Evolutionary conservation across 2,329 filamentous ascomycete genomes (phyloP).

Genomic region (Leptographium flavum): DNA sequence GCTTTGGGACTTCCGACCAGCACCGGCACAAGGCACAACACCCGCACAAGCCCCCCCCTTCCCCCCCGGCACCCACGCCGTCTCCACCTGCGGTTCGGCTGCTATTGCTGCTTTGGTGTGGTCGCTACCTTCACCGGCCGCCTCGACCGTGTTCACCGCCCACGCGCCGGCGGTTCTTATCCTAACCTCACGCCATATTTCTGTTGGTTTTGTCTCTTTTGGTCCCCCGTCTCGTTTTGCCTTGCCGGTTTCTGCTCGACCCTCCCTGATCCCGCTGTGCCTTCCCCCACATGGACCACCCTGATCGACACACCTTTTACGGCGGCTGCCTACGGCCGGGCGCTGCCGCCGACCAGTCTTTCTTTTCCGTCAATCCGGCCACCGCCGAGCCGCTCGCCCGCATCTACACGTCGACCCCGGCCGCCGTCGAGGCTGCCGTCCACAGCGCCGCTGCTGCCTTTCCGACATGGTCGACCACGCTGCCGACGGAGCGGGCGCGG

Average conservation of each 20-base stretch:
- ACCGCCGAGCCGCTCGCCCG: conserved; percentile 54
- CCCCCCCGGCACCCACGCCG: neutral
- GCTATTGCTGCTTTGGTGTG: neutral
- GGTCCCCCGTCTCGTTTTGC: neutral
- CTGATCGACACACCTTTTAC: conserved; percentile 55
- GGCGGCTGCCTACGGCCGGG: conserved; percentile 53
- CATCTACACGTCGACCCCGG: conserved; percentile 53
- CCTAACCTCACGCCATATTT: neutral
- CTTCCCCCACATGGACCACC: conserved; percentile 6
- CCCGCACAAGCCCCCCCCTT: too few species aligned
- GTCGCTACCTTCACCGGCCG: neutral
- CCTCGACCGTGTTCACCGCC: neutral
- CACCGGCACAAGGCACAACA: too few species aligned
- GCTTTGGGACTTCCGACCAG: too few species aligned
- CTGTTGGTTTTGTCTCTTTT: neutral
- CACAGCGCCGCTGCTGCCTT: conserved; percentile 59
- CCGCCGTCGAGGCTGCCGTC: conserved; percentile 53
- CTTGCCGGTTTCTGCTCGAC: neutral
- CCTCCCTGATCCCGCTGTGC: neutral
- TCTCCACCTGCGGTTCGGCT: neutral
- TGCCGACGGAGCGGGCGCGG: conserved; percentile 46
- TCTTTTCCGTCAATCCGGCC: conserved; percentile 61
- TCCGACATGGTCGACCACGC: conserved; percentile 59
- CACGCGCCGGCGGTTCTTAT: neutral
- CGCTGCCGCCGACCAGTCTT: conserved; percentile 44